These are phyloP conservation scores for Medicago arabica DNA, from an alignment of 306 rosid genomes.

Conservation along the genomic window DNA sequence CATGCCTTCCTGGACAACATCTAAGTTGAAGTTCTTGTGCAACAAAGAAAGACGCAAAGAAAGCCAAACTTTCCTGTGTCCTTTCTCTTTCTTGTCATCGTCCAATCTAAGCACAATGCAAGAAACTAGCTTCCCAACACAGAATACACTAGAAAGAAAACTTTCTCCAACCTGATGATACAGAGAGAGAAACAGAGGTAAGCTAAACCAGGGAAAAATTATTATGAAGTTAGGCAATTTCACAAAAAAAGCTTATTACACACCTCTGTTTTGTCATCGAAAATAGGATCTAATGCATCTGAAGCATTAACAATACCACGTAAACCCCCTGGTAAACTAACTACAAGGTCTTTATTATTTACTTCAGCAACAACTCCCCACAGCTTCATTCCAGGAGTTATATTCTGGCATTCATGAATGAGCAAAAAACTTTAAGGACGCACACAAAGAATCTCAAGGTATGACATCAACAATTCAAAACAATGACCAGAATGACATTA, in stretches of 20 bases:
- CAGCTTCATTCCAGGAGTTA: conserved; percentile 87
- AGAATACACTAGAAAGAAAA: conserved; percentile 65
- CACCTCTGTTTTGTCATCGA: conserved; percentile 58
- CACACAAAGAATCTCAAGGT: conserved; percentile 1
- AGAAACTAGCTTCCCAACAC: conserved; percentile 83
- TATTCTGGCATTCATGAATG: conserved; percentile 57
- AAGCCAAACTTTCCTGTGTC: conserved; percentile 89
- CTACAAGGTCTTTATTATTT: conserved; percentile 79
- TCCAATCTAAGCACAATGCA: conserved; percentile 76
- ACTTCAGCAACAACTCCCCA: conserved; percentile 98
- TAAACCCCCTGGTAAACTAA: conserved; percentile 90
- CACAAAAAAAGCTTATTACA: conserved; percentile 12
- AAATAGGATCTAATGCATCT: conserved; percentile 77
- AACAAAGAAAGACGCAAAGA: conserved; percentile 86
- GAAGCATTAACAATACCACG: conserved; percentile 87
- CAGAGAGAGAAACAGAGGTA: conserved; percentile 23
- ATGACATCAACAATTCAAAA: neutral
- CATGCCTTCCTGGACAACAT: conserved; percentile 90
- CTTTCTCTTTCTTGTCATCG: conserved; percentile 80
- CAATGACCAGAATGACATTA: neutral
- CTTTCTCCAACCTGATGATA: conserved; percentile 59
- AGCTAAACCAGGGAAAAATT: neutral
- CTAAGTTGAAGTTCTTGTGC: conserved; percentile 76
- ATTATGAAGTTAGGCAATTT: neutral
- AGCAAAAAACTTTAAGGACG: conserved; percentile 18